Evolutionary conservation across 495 filamentous ascomycete genomes (phyloP), one percentile per base, ranked within the genome.

Genomic region (Xylaria intraflava): DNA sequence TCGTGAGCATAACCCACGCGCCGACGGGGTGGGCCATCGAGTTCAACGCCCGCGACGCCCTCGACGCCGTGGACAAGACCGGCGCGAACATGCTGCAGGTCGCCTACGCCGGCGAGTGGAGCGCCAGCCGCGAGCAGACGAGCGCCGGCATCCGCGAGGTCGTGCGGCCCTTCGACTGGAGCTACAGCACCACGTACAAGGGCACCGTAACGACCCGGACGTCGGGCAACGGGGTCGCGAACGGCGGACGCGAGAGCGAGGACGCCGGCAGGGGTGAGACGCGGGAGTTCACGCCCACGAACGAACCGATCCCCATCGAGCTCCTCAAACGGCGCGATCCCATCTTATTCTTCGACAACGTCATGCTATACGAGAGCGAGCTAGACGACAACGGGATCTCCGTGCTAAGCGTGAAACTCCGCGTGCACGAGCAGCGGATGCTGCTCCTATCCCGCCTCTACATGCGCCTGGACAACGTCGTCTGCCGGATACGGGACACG

Each of bases 151-250:
- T 97, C 51, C 90, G 87, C 64, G 89, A 96, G 65, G 84, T 96
- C 16, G 88, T 97, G 16, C 89, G 90, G 67, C 90, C 92, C 9
- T 98, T 93, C 66, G 93, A 98, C 71, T 98, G 93, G 93, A 95
- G 89, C 35, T 98, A 96, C 68, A 90, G 78, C 49, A 95, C 91
- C 14, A 79, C 84, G 43, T 96, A 95, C 65, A 78, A 76, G 47
- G 93, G 93, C 22, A 88, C 83, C 12, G 70, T 80, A 1, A 6
- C 11, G 3, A 38, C 49, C 24, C 46, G 11, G 24, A 40, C 16
- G 12, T 12, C 39, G 20, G 19, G 11, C 1, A 57, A 44, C 17
- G 36, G 24, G 2, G 51, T 38, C 1, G 12, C n/a, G 11, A 38
- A 38, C n/a, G 35, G 8, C 2, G 27, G 27, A 9, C 9, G 4